Conservation (phyloP, 176 grass and related monocot genomes). For the Oryza meyeriana region DNA sequence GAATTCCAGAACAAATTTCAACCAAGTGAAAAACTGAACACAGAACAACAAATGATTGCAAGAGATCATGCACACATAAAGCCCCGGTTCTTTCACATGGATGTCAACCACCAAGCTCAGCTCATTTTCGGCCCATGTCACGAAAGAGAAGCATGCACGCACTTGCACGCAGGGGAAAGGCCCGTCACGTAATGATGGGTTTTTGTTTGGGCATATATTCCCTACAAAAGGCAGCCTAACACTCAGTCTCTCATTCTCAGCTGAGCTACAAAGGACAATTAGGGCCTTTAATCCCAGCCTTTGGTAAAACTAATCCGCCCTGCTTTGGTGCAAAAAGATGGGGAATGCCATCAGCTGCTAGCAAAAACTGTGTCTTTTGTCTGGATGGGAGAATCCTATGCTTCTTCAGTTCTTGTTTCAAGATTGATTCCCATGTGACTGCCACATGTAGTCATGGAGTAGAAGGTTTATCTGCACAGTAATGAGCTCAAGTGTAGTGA, state of each 20-base stretch:
- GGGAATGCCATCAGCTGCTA: not conserved
- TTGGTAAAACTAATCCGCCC: conserved; percentile 28
- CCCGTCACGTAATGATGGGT: conserved; percentile 48
- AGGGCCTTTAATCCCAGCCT: conserved; percentile 47
- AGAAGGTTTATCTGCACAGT: not conserved
- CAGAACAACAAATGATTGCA: not conserved
- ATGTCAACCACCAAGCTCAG: not conserved
- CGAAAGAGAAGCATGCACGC: conserved; percentile 32
- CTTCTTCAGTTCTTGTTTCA: not conserved
- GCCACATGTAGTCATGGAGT: conserved; percentile 7
- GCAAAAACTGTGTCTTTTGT: conserved; percentile 33
- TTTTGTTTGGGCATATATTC: conserved; percentile 56
- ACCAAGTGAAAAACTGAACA: not conserved
- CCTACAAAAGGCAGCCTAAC: conserved; percentile 29
- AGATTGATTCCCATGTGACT: conserved; percentile 43
- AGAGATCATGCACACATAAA: conserved; percentile 5
- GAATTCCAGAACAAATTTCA: not conserved
- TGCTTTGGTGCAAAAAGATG: conserved; percentile 45
- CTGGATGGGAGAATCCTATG: conserved; percentile 39
- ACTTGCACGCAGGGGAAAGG: conserved; percentile 41
- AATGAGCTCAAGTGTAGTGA: not conserved
- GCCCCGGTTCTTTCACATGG: conserved; percentile 16
- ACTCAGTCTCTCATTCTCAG: not conserved
- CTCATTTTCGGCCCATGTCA: conserved; percentile 33
- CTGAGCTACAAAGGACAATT: conserved; percentile 44